A percentile compares a stretch with the other conserved stretches of the same genome.
Conservation (phyloP, 495 filamentous ascomycete species). For the Viridothelium virens region DNA sequence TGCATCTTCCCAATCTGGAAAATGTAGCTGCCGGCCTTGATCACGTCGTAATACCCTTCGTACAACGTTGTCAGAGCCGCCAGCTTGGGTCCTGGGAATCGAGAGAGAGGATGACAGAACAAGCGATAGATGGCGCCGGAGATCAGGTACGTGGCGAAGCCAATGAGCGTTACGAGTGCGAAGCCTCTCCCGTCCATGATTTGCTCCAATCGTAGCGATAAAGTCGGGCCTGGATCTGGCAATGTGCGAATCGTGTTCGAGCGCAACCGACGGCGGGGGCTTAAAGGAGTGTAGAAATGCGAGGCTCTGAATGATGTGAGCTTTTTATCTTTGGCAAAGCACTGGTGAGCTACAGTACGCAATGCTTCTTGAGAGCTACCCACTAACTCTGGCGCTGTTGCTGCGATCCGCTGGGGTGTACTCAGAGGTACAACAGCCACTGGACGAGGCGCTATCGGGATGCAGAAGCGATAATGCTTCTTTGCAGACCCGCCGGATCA, state of each 20-base stretch:
- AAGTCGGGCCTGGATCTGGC: background rate
- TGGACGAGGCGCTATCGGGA: constrained; percentile 1
- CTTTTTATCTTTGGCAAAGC: constrained; percentile 2
- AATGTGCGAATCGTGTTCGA: background rate
- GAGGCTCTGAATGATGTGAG: background rate
- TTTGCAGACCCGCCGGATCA: background rate
- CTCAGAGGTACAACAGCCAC: background rate
- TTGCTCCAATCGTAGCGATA: background rate
- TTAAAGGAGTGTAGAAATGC: background rate
- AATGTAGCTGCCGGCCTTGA: constrained; percentile 10
- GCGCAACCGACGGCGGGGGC: no score
- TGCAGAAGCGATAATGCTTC: background rate
- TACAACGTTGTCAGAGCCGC: constrained; percentile 19
- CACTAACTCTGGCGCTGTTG: constrained; percentile 4
- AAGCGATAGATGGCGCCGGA: constrained; percentile 3
- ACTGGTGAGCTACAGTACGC: background rate
- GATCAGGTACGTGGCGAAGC: constrained; percentile 10
- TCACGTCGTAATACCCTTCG: constrained; percentile 21
- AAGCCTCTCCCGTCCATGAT: background rate
- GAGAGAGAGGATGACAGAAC: constrained; percentile 13
- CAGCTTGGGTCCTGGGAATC: constrained; percentile 20
- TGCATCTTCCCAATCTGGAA: constrained; percentile 15
- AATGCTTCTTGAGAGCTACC: constrained; percentile 1
- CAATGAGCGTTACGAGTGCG: background rate
- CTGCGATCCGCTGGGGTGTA: background rate